Percentiles rank a stretch among this genome's conserved stretches.
phyloP scores from a whole-genome alignment of 2,329 filamentous ascomycete genomes.

The Fusarium anguioides region DNA sequence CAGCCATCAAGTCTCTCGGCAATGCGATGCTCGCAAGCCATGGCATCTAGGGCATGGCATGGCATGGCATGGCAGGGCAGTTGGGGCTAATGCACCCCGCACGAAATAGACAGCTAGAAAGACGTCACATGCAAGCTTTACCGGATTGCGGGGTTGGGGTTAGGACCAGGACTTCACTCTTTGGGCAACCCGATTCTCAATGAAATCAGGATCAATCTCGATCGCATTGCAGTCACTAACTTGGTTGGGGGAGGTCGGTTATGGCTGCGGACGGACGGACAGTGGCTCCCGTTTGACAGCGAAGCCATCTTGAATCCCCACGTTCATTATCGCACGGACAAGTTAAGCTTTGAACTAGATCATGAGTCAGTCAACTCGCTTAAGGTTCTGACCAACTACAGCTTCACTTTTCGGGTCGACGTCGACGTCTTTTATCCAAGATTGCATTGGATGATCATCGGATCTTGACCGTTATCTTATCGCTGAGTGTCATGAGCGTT shows the following conservation, averaged over 20 bases:
- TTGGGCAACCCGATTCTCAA: neutral
- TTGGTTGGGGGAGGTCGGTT: no score
- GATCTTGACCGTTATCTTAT: no score
- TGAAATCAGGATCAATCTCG: neutral
- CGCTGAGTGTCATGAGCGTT: no score
- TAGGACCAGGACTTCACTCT: neutral
- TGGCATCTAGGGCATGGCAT: no score
- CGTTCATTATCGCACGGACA: neutral
- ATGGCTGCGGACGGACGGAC: no score
- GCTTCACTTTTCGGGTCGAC: neutral
- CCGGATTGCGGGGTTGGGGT: conserved; percentile 4
- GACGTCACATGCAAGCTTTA: conserved; percentile 7
- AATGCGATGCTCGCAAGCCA: conserved; percentile 26
- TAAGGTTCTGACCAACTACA: conserved; percentile 1
- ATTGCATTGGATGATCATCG: no score
- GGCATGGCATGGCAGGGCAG: conserved; percentile 7
- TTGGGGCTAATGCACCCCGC: conserved; percentile 33
- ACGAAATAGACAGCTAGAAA: neutral
- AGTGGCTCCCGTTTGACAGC: neutral
- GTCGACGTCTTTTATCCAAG: no score
- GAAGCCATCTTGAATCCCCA: neutral
- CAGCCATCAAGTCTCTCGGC: neutral
- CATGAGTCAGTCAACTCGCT: neutral
- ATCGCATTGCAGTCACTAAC: neutral
- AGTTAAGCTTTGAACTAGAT: neutral